These are phyloP conservation scores for Martiniozyma asiatica DNA, from an alignment of 1,139 yeast genomes.

Conservation along the genomic window DNA sequence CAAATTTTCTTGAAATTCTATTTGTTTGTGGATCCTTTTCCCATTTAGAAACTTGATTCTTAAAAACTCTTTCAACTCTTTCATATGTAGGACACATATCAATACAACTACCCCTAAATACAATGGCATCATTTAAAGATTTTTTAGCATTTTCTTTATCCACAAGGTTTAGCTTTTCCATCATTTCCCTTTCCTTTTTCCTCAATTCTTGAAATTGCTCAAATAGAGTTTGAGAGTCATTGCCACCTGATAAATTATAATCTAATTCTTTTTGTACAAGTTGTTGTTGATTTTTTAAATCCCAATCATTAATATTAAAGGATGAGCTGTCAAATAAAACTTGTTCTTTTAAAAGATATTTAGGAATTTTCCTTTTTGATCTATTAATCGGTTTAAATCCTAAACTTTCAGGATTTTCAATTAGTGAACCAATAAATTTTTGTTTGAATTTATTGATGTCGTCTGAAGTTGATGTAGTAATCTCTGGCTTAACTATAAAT, in stretches of 20 bases:
- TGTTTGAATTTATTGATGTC: conserved; percentile 12
- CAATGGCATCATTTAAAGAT: conserved; percentile 73
- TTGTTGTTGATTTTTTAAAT: conserved; percentile 37
- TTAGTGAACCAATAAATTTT: conserved; percentile 19
- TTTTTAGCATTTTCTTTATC: conserved; percentile 81
- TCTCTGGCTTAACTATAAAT: not conserved
- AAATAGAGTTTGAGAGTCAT: conserved; percentile 39
- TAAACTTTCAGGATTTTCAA: conserved; percentile 15
- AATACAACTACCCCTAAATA: conserved; percentile 75
- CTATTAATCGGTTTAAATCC: conserved; percentile 18
- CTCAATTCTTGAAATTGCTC: conserved; percentile 61
- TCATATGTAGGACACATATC: conserved; percentile 97
- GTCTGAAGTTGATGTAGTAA: not conserved
- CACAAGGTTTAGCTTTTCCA: conserved; percentile 77
- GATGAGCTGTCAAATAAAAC: conserved; percentile 19
- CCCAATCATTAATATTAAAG: conserved; percentile 38
- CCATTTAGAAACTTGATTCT: conserved; percentile 70
- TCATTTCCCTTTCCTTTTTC: conserved; percentile 60
- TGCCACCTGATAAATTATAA: too few species aligned
- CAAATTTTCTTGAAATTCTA: conserved; percentile 49
- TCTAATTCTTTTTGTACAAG: conserved; percentile 32
- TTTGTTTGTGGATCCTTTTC: conserved; percentile 61
- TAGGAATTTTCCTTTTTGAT: conserved; percentile 14
- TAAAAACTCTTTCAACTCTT: conserved; percentile 76
- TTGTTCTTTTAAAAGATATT: conserved; percentile 21